Evolutionary conservation across 257 asterid species (phyloP), one percentile per base, ranked within the genome.

Genomic region (Plectranthus barbatus): DNA sequence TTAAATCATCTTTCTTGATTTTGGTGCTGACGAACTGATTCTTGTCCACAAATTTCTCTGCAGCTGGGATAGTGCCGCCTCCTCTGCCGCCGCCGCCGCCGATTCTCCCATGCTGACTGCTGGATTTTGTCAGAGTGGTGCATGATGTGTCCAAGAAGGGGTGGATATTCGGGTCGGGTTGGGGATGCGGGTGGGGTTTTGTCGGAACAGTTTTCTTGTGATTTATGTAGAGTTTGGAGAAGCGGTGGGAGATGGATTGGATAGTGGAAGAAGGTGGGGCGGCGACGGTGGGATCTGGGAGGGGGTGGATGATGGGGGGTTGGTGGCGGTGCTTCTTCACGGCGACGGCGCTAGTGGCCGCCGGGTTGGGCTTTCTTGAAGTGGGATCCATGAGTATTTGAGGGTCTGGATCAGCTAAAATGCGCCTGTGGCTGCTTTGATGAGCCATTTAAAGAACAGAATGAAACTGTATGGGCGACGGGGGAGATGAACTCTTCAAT

Each of bases 221-320:
- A 63, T 77, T 78, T 3, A 79, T 34, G 58, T 84, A 81, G 62
- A 88, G 81, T 51, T 81, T 84, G 61, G 95, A 79, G 64, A 91
- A 88, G 78, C 86, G 91, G 61, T 62, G 72, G 45, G 98, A 88
- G 24, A 86, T 91, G 87, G 56, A 66, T 15, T 83, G 92, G 70
- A 86, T 72, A 64, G 95, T 77, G 72, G 92, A 49, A 37, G 92
- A 46, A 24, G 92, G 57, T 5, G 75, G 64, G 48, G 63, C 46
- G 55, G 63, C 50, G 62, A 14, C n/a, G 62, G 79, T 64, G 80
- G 97, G 86, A 84, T 84, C 90, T 77, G 87, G 83, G 66, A 50
- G 67, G 31, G 84, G 84, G 57, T 72, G 83, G 61, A 45, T 54
- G 34, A 58, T 83, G 67, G 72, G 75, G 0, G 58, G 66, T 9